Evolutionary conservation across 192 early-diverging fungal genomes (phyloP).

Genomic region (Coemansia sp.): DNA sequence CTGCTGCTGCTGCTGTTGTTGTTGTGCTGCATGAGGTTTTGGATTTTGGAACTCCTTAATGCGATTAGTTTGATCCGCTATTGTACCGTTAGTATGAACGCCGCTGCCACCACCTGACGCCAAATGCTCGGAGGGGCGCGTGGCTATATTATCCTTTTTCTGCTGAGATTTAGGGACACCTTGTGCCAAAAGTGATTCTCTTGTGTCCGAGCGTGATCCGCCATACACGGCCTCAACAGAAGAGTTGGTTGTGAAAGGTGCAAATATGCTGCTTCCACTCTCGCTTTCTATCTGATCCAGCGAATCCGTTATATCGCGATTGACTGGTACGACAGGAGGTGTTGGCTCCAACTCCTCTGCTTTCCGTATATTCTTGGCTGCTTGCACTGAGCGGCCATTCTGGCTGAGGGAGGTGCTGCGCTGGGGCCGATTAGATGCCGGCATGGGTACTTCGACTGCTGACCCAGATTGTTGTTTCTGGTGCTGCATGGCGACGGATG

Average conservation of each 20-base stretch:
- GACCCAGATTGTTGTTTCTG: conserved; percentile 3
- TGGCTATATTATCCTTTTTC: background rate
- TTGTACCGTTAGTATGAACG: background rate
- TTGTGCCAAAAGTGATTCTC: conserved; percentile 12
- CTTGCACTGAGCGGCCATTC: background rate
- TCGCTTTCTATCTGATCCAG: conserved; percentile 11
- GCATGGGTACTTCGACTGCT: background rate
- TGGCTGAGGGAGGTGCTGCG: background rate
- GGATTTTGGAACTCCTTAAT: background rate
- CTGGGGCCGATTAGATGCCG: background rate
- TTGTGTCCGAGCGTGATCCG: conserved; percentile 38
- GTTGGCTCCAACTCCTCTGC: background rate
- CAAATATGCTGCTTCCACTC: conserved; percentile 11
- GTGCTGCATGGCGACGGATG: conserved; percentile 5
- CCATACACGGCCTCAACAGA: conserved; percentile 53
- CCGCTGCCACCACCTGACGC: conserved; percentile 1
- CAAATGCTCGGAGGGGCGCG: background rate
- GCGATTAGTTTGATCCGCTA: background rate
- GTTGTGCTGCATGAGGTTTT: background rate
- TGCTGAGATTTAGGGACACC: conserved; percentile 1
- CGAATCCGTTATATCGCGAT: background rate
- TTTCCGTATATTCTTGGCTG: background rate
- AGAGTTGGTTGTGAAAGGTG: conserved; percentile 33
- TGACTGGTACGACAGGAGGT: background rate
- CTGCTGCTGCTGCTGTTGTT: background rate